Percentiles rank a stretch among this genome's conserved stretches.
Conservation (phyloP, 306 rosid genomes). For the Erythrophleum fordii region DNA sequence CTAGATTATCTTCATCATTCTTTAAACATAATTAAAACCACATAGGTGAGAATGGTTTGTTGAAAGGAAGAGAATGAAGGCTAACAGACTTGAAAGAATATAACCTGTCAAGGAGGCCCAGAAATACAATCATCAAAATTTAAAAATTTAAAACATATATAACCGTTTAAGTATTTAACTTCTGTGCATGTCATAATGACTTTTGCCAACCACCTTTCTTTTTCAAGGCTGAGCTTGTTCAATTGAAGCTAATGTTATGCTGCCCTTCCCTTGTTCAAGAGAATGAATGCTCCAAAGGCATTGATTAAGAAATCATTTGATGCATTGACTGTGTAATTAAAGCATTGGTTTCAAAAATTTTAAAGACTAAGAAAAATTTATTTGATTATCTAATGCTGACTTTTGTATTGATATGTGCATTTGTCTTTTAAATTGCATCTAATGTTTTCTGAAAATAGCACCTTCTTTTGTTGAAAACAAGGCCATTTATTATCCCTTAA, state of each 20-base stretch:
- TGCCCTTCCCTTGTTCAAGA: too few species aligned
- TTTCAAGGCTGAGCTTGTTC: too few species aligned
- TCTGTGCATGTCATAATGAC: background rate
- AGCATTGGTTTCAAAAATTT: background rate
- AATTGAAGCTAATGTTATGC: too few species aligned
- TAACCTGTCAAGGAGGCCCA: background rate
- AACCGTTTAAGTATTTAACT: background rate
- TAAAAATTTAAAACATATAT: background rate
- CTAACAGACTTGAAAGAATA: background rate
- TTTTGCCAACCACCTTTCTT: background rate
- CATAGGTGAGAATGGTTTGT: background rate
- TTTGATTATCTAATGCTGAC: background rate
- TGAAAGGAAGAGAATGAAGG: background rate
- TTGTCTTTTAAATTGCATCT: background rate
- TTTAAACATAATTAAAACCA: background rate
- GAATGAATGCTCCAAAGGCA: background rate
- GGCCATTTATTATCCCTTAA: background rate
- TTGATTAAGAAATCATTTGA: background rate
- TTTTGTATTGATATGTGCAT: background rate
- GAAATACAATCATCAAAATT: background rate
- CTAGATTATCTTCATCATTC: background rate
- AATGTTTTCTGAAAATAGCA: background rate
- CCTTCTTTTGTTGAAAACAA: background rate
- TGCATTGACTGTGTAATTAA: background rate
- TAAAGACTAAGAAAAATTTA: background rate